Evolutionary conservation across 176 grass and related monocot species (phyloP).

Genomic region (Saccharum spontaneum): DNA sequence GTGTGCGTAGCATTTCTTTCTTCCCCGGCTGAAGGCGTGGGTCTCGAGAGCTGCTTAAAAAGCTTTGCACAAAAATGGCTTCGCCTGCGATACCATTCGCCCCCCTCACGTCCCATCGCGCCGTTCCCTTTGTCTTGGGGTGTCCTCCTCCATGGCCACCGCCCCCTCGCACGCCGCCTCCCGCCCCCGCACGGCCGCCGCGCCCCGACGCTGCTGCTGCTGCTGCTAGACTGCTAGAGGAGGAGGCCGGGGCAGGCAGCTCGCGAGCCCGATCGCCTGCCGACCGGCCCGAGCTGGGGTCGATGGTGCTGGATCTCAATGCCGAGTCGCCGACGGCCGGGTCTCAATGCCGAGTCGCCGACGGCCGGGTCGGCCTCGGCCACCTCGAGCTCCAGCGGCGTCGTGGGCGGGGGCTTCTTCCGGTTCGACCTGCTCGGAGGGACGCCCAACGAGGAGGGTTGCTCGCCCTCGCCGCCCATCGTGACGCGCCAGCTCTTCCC

Average conservation of each 20-base stretch:
- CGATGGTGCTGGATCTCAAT: slow-evolving; percentile 89
- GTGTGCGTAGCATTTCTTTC: slow-evolving; percentile 23
- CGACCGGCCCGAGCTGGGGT: neutral
- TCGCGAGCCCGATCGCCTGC: neutral
- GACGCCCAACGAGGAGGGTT: slow-evolving; percentile 38
- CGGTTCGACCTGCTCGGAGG: slow-evolving; percentile 47
- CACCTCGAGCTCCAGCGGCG: slow-evolving; percentile 37
- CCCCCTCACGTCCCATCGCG: slow-evolving; percentile 46
- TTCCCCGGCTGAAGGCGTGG: neutral
- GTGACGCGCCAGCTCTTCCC: slow-evolving; percentile 78
- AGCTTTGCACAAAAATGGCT: slow-evolving; percentile 31
- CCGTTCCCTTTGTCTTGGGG: slow-evolving; percentile 6
- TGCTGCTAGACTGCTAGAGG: neutral
- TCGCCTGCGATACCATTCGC: slow-evolving; percentile 35
- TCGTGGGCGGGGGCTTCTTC: neutral
- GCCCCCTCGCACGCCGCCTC: neutral
- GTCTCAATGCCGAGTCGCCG: slow-evolving; percentile 64
- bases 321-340: slow-evolving; percentile 46
- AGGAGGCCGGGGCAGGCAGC: neutral
- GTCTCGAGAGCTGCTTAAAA: slow-evolving; percentile 34
- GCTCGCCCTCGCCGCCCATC: slow-evolving; percentile 28
- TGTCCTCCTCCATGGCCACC: neutral
- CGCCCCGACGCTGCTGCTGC: neutral
- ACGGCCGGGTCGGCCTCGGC: slow-evolving; percentile 32
- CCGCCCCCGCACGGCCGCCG: neutral